Conservation (phyloP, 108 stramenopile genomes). For the Skeletonema marinoi region DNA sequence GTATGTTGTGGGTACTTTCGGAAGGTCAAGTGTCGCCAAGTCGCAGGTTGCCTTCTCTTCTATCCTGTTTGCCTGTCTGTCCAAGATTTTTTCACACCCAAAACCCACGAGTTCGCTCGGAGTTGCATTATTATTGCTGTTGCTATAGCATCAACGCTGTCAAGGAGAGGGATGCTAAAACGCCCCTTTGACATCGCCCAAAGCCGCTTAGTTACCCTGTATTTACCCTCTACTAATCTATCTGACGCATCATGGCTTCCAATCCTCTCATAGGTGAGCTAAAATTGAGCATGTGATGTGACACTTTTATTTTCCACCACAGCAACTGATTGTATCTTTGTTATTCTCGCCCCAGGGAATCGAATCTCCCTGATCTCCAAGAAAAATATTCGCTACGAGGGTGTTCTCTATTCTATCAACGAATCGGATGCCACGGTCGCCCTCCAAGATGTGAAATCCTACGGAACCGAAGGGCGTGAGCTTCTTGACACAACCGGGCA, state of each 20-base stretch:
- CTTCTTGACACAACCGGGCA: constrained; percentile 53
- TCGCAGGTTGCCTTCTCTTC: no score
- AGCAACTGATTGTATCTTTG: background rate
- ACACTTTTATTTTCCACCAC: background rate
- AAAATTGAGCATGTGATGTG: background rate
- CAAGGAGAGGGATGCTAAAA: background rate
- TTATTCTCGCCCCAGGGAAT: constrained; percentile 55
- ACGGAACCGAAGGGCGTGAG: constrained; percentile 93
- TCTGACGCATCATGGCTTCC: background rate
- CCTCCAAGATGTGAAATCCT: constrained; percentile 89
- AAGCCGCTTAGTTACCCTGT: background rate
- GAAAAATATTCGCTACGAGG: constrained; percentile 97
- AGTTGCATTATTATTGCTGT: background rate
- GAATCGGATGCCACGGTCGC: constrained; percentile 91
- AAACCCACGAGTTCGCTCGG: no score
- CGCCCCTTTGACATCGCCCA: background rate
- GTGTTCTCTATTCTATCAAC: constrained; percentile 92
- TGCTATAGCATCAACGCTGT: background rate
- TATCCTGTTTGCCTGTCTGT: background rate
- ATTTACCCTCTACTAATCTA: background rate
- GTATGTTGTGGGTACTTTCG: no score
- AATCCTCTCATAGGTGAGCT: constrained; percentile 2
- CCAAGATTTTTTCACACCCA: no score
- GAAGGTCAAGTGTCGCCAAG: no score
- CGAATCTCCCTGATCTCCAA: constrained; percentile 94